These are phyloP conservation scores for Boechera stricta DNA, from an alignment of 345 rosid genomes.

Conservation along the genomic window DNA sequence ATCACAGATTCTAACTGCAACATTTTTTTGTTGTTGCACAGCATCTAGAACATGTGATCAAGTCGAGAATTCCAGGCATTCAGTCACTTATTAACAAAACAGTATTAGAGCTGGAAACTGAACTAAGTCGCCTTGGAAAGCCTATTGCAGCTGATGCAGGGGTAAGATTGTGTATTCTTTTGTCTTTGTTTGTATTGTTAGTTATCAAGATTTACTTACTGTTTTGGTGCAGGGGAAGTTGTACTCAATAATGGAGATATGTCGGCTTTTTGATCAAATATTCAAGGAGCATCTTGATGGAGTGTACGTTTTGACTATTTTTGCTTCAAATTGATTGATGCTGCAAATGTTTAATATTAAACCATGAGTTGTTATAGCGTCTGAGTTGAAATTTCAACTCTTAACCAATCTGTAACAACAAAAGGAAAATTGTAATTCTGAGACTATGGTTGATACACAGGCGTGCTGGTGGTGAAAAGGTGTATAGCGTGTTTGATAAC, in stretches of 20 bases:
- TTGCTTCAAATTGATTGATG: slow-evolving; percentile 4
- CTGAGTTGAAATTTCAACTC: slow-evolving; percentile 12
- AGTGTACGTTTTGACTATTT: slow-evolving; percentile 58
- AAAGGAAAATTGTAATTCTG: not conserved
- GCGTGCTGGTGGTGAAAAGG: slow-evolving; percentile 97
- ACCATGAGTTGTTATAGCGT: slow-evolving; percentile 24
- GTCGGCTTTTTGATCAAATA: slow-evolving; percentile 92
- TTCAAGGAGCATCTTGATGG: slow-evolving; percentile 99
- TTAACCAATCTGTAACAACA: not conserved
- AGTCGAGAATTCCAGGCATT: slow-evolving; percentile 92
- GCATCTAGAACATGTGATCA: slow-evolving; percentile 99
- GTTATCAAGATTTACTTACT: slow-evolving; percentile 27
- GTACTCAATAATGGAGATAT: slow-evolving; percentile 96
- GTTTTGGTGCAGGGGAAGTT: slow-evolving; percentile 81
- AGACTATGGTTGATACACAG: slow-evolving; percentile 49
- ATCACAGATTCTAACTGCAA: slow-evolving; percentile 26
- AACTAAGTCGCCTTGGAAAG: slow-evolving; percentile 93
- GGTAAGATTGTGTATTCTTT: slow-evolving; percentile 56
- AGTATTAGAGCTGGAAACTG: slow-evolving; percentile 79
- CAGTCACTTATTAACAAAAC: slow-evolving; percentile 97
- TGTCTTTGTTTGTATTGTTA: slow-evolving; percentile 3
- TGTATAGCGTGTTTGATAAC: slow-evolving; percentile 91
- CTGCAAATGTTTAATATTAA: slow-evolving; percentile 14
- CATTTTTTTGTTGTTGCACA: slow-evolving; percentile 47
- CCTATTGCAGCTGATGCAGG: slow-evolving; percentile 99